Evolutionary conservation across 75 land plant species (phyloP), one percentile per base, ranked within the genome.

Genomic region (Selaginella tamariscina): DNA sequence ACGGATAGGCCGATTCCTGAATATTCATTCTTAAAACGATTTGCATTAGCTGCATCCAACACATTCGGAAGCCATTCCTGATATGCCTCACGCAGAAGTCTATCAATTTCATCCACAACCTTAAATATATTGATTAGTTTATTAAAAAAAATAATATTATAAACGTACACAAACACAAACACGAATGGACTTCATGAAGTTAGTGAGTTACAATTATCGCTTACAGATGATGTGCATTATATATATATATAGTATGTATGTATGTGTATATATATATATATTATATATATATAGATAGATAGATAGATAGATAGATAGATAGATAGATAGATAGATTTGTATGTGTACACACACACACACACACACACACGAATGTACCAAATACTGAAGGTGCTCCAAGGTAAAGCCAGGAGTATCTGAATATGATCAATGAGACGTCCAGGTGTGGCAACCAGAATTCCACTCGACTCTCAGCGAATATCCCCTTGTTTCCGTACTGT

Each of bases 71-170:
- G 72, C 95, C 97, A 92, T 24, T 86, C 76, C 65, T 92, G 97
- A 69, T 92, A 92, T 54, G 89, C 85, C 55, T 92, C 90, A 60
- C 97, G 78, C 5, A 92, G 78, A 23, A 92, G 75, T 75, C 97
- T 74, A 60, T 92, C 97, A 54, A 82, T 89, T 77, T 92, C 97
- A 81, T 92, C 97, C 72, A 92, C 87, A 49, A 92, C 97, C 97
- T 92, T 68, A n/a, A 59, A 5, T 8, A 65, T 27, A 65, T 27
- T 33, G 32, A 5, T 13, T 5, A 21, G 27, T n/a, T 28, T 29
- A 20, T 13, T 2, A 65, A 65, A 65, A 29, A 65, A 31, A 20
- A 20, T 5, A 21, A 18, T 8, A 65, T 8, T 8, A 11, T 5
- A 59, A n/a, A n/a, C n/a, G n/a, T n/a, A n/a, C n/a, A n/a, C n/a